phyloP scores from a whole-genome alignment of 139 green algal species.

The Micractinium conductrix region DNA sequence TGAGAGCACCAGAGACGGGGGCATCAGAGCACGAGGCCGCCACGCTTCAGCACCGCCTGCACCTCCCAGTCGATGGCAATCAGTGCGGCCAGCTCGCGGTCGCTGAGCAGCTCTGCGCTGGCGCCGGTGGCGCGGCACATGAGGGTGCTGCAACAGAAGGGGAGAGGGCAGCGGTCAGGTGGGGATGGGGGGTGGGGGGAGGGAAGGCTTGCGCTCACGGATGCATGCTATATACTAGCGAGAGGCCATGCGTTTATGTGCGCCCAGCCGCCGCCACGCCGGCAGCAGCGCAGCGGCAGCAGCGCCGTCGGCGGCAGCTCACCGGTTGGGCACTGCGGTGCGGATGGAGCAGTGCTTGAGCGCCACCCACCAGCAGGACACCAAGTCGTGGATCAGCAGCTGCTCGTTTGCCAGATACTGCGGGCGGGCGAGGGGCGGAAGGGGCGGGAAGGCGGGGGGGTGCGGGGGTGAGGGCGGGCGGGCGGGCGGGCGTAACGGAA shows the following conservation, averaged over 20 bases:
- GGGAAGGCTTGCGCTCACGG: background rate
- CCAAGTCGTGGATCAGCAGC: conserved; percentile 44
- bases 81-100: conserved; percentile 40
- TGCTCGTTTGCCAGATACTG: conserved; percentile 25
- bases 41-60: conserved; percentile 27
- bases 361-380: conserved; percentile 51
- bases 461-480: background rate
- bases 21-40: conserved; percentile 37
- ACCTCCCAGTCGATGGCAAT: conserved; percentile 49
- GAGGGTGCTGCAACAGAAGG: conserved; percentile 27
- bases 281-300: too few relatives aligned
- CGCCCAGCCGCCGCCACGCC: too few relatives aligned
- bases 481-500: background rate
- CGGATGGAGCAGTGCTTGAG: conserved; percentile 49
- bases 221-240: too few relatives aligned
- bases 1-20: too few relatives aligned
- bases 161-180: background rate
- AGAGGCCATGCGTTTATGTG: too few relatives aligned
- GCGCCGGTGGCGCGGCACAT: conserved; percentile 41
- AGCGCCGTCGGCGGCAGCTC: too few relatives aligned
- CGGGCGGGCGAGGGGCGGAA: too few relatives aligned
- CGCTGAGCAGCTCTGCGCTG: conserved; percentile 14
- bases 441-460: background rate
- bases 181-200: background rate
- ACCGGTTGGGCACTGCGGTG: conserved; percentile 51